Base-by-base conservation (phyloP, 768 basidiomycete genomes). In the Auricularia heimuer region DNA sequence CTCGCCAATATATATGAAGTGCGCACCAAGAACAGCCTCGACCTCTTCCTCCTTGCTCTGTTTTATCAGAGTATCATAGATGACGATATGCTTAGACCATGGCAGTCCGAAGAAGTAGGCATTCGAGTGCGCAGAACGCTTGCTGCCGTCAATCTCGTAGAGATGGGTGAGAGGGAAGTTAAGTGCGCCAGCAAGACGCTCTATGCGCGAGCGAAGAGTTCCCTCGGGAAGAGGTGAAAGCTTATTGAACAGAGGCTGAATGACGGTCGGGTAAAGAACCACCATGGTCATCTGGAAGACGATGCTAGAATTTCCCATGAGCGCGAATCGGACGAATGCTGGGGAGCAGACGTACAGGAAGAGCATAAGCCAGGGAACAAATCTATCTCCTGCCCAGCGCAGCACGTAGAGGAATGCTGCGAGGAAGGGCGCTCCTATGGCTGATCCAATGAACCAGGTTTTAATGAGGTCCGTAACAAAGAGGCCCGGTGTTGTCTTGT, bases 21-120 rank as follows among this genome's bases (percentile, higher is more conserved):
- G 72, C 77, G 21, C 69, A 81, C 80, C 87, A 54, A 98, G 83
- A n/a, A 99, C 94, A 37, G 97, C 96, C 70, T 98, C 96, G 35
- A 99, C 93, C 74, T 98, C 93, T 33, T 92, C 90, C 0, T 94
- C 84, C 70, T 87, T 85, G 74, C 85, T 89, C 71, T 98, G 86
- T 72, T 95, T 88, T 75, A 98, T 94, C 68, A 99, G 83, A 0
- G 96, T 98, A 70, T 99, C 97, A 71, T 94, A 99, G 72, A 99
- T 90, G 74, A 98, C 94, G 68, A 96, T 92, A 76, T 94, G 92
- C 70, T 94, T 94, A 77, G 87, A 90, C 89, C 94, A 95, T 1
- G 95, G 96, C 12, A 98, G 83, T 65, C 96, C 96, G 68, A 94
- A 98, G 81, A 98, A 98, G 78, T 97, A 98, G n/a, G 95, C 95